Conservation (phyloP, 2,329 filamentous ascomycete species). For the Fusarium beomiforme region DNA sequence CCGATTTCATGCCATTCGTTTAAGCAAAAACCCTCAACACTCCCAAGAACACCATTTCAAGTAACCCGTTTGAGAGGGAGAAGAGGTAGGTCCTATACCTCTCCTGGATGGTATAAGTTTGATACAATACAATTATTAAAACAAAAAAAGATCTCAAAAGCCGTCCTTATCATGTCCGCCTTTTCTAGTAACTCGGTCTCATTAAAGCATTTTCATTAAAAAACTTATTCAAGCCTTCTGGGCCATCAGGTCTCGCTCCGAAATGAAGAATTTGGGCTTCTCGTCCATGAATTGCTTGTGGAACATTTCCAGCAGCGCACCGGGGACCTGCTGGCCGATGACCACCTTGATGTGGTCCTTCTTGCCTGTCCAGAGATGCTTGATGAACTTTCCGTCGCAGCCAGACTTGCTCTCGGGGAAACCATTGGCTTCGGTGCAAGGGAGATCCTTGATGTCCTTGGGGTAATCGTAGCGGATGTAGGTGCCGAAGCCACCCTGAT, state of each 20-base stretch:
- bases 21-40: conserved; percentile 34
- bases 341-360: conserved; percentile 51
- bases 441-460: conserved; percentile 53
- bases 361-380: conserved; percentile 57
- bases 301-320: conserved; percentile 48
- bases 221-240: conserved; percentile 28
- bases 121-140: conserved; percentile 43
- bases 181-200: conserved; percentile 32
- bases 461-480: conserved; percentile 55
- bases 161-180: conserved; percentile 31
- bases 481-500: conserved; percentile 57
- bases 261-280: conserved; percentile 49
- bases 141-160: conserved; percentile 32
- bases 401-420: conserved; percentile 51
- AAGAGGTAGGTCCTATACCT: conserved; percentile 24
- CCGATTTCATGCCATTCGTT: conserved; percentile 29
- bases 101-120: conserved; percentile 39
- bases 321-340: conserved; percentile 51
- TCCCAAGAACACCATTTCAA: conserved; percentile 40
- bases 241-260: conserved; percentile 49
- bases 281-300: conserved; percentile 50
- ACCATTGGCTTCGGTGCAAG: conserved; percentile 56
- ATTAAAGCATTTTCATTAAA: conserved; percentile 38
- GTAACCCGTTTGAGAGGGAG: conserved; percentile 19
- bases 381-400: conserved; percentile 54